Base-by-base conservation (phyloP, 352 stramenopile species). In the Globisporangium perplexum region DNA sequence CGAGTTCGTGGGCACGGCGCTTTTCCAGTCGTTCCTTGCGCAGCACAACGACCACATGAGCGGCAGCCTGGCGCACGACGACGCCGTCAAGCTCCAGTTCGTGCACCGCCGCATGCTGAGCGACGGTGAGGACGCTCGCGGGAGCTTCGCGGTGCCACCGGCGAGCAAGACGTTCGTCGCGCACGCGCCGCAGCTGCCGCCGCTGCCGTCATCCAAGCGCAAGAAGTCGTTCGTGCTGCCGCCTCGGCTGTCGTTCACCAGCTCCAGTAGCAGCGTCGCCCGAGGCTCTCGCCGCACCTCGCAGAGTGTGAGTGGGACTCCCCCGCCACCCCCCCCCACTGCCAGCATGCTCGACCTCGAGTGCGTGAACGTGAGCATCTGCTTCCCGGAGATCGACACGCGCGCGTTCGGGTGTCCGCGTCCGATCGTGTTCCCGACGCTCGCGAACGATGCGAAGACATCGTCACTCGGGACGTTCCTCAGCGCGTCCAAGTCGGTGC, bases 91-190 rank as follows among this genome's bases (percentile, higher is more conserved):
- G 31, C 62, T 77, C 24, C 59, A 74, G 22, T 77, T 71, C 35
- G 62, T 80, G 36, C 65, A 71, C 48, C 54, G 64, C 8, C 63
- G 50, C 12, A 46, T 80, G 35, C 36, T 77, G 7, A 62, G 43
- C 39, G 55, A 22, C 57, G 38, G 23, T 6, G 33, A 18, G 22
- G 57, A 52, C 43, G 43, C 42, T 49, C 51, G 23, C 24, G 52
- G 33, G 41, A 74, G 28, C 55, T 45, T 60, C 20, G 31, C 47
- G 7, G 50, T 15, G 23, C 38, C 36, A 1, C 24, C 35, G 15
- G 45, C 47, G 28, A 65, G 51, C 38, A 81, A 81, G 51, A 81
- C 68, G 8, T 77, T 81, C 28, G 68, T 77, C 0, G 71, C 71
- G 2, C 65, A 66, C 24, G 46, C 42, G 6, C 70, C 70, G 0